Base-by-base conservation (phyloP, 2,329 filamentous ascomycete species). In the Knoxdaviesia capensis region DNA sequence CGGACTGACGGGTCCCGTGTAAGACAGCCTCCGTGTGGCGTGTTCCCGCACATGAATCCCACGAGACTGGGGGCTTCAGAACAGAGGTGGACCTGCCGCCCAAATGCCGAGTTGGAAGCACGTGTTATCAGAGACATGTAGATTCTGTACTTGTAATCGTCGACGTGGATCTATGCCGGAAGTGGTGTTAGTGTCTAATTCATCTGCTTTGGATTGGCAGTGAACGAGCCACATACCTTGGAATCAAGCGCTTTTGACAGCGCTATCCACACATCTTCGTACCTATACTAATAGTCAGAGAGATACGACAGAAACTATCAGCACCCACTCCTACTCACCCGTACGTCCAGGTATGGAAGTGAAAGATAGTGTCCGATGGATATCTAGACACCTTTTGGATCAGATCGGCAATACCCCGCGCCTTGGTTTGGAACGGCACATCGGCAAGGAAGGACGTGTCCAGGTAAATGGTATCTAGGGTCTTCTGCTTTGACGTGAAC, bases 181-280 rank as follows among this genome's bases (percentile, higher is more conserved):
- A 20, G 20, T 20, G 2, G 20, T 20, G 20, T 20, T 3, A 20
- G 20, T 20, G 20, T 2, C 20, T 3, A 20, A 20, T 2, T 20
- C 20, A 20, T 20, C 20, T 20, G 20, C 20, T 20, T 3, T 20
- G 20, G 1, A 5, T n/a, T 29, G 43, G 51, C 42, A 53, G 42
- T 44, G 41, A 45, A 7, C 9, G 1, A 31, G 5, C 2, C 6
- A 43, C 52, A 44, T 57, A 78, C 77, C 53, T 66, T 69, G 3
- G 77, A 78, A 5, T 71, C 59, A 1, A 94, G 61, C 7, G 75
- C 72, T 28, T 76, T 70, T 0, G 85, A 77, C 1, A 96, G 59
- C 0, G 84, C 80, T 45, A 86, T 64, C 86, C 86, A 94, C 0
- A 94, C 85, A 41, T 93, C 81, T 54, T 96, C 87, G 48, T 94